These are phyloP conservation scores for Simplicillium sp. DNA, from an alignment of 2,329 filamentous ascomycete genomes.

Conservation along the genomic window DNA sequence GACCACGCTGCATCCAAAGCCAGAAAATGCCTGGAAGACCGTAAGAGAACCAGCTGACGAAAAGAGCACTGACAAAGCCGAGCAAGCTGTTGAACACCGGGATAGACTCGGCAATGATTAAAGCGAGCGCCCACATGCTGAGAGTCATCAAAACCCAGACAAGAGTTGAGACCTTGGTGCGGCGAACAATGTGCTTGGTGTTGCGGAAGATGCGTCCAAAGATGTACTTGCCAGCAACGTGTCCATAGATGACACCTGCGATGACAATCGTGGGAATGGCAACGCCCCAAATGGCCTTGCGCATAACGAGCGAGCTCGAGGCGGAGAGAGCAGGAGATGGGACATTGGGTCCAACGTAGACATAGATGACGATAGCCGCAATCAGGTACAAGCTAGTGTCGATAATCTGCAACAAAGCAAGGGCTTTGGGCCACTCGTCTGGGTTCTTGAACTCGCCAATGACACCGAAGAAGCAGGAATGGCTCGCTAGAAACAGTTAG, in stretches of 20 bases:
- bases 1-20: constrained; percentile 35
- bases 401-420: constrained; percentile 46
- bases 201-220: constrained; percentile 54
- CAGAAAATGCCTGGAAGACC: constrained; percentile 37
- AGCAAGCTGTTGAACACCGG: constrained; percentile 60
- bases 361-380: constrained; percentile 58
- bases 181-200: constrained; percentile 43
- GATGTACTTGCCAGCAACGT: constrained; percentile 56
- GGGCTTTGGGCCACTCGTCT: constrained; percentile 45
- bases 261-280: constrained; percentile 63
- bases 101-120: constrained; percentile 60
- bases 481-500: constrained; percentile 27
- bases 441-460: constrained; percentile 56
- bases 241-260: constrained; percentile 60
- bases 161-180: constrained; percentile 37
- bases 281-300: constrained; percentile 58
- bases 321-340: constrained; percentile 58
- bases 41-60: constrained; percentile 59
- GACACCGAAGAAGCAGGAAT: constrained; percentile 61
- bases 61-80: constrained; percentile 51
- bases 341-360: constrained; percentile 52
- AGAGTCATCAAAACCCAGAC: constrained; percentile 51
- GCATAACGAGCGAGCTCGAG: constrained; percentile 38
- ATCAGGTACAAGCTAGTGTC: constrained; percentile 55
- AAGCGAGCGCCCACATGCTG: constrained; percentile 49